Conservation (phyloP, 805 yeast species). For the Wickerhamiella nectarea region DNA sequence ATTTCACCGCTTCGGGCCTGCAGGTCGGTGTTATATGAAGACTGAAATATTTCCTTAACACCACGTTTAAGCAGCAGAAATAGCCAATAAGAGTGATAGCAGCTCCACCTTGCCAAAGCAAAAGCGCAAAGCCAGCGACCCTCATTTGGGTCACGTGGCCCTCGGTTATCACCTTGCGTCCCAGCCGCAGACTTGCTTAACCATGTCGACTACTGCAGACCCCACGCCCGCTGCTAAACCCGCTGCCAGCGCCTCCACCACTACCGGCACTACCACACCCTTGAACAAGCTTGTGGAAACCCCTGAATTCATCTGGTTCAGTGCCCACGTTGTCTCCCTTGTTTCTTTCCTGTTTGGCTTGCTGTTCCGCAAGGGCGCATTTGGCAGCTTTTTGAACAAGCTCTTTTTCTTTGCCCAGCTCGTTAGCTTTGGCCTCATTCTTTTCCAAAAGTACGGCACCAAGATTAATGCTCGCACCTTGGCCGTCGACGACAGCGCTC, state of each 20-base stretch:
- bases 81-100: too few relatives aligned
- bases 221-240: background rate
- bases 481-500: slow-evolving; percentile 53
- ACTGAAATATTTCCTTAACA: too few relatives aligned
- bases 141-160: background rate
- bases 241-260: background rate
- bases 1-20: too few relatives aligned
- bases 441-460: slow-evolving; percentile 40
- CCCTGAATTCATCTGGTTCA: slow-evolving; percentile 22
- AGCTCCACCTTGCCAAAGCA: too few relatives aligned
- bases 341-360: slow-evolving; percentile 13
- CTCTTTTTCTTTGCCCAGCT: slow-evolving; percentile 49
- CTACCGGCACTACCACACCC: slow-evolving; percentile 1
- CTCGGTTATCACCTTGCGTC: background rate
- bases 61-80: too few relatives aligned
- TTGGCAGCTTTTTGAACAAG: slow-evolving; percentile 40
- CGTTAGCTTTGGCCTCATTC: slow-evolving; percentile 62
- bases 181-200: too few relatives aligned
- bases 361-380: slow-evolving; percentile 18
- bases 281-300: slow-evolving; percentile 14
- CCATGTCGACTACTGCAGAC: background rate
- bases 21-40: too few relatives aligned
- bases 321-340: slow-evolving; percentile 17
- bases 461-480: slow-evolving; percentile 20
- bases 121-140: too few relatives aligned